Evolutionary conservation across 495 filamentous ascomycete species (phyloP).

Genomic region (Penicillium egyptiacum): DNA sequence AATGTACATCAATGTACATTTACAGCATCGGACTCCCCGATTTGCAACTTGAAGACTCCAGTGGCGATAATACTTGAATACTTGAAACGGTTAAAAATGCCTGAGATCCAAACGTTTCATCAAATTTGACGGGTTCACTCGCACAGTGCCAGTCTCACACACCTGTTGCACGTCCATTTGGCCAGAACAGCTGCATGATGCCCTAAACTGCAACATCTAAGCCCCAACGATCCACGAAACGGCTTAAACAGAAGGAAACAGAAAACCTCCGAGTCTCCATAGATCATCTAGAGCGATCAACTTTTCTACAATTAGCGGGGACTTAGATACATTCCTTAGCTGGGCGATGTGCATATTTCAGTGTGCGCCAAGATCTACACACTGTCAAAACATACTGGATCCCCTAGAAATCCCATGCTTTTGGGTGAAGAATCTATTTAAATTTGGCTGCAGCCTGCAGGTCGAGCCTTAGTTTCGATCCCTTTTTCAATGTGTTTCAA

Average conservation of each 20-base stretch:
- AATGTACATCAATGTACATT: conserved; percentile 13
- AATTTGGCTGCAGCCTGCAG: conserved; percentile 8
- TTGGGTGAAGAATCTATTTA: conserved; percentile 10
- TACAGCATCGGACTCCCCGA: conserved; percentile 32
- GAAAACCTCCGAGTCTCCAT: not conserved
- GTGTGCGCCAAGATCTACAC: conserved; percentile 10
- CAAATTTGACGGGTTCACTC: conserved; percentile 9
- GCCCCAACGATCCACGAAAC: conserved; percentile 33
- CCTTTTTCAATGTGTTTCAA: not conserved
- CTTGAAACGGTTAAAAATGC: conserved; percentile 11
- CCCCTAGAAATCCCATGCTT: not conserved
- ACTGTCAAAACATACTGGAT: not conserved
- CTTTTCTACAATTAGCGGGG: not conserved
- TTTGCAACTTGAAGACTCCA: conserved; percentile 11
- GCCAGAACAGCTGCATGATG: conserved; percentile 30
- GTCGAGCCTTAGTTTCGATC: conserved; percentile 8
- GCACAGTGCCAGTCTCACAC: conserved; percentile 23
- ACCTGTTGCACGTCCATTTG: conserved; percentile 34
- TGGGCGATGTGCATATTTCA: conserved; percentile 13
- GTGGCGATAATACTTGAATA: conserved; percentile 10
- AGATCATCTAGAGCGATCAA: conserved; percentile 1
- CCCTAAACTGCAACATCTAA: conserved; percentile 37
- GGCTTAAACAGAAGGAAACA: not conserved
- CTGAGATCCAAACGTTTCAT: conserved; percentile 21
- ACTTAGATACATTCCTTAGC: conserved; percentile 5